Base-by-base conservation (phyloP, 169 alveolate species). In the Plasmodium sp. region DNA sequence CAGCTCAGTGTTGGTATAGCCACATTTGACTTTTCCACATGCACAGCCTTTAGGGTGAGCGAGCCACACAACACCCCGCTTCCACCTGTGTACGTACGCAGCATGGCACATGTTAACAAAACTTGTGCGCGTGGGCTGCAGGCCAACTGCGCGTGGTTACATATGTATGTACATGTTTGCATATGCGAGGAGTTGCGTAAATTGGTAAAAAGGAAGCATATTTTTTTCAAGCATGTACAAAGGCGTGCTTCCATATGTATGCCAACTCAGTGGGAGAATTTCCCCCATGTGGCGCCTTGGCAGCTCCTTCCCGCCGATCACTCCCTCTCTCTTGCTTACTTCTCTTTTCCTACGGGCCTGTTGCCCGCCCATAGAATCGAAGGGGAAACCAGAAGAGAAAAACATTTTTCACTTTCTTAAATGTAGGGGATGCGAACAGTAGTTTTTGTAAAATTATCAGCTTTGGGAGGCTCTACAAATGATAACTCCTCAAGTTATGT, bases 341-440 rank as follows among this genome's bases (percentile, higher is more conserved):
- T 85, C 93, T 85, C 93, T 85, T 85, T 85, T 85, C 71, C 93
- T 85, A 85, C 93, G 93, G 93, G 93, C 71, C 56, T 85, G 93
- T 74, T 85, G 93, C 39, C 93, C 93, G 18, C 93, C 93, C 93
- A 85, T 85, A 85, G 93, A 85, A 51, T 85, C 93, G 54, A 85
- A 85, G 58, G 93, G 93, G 80, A 85, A 85, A 73, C 93, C 93
- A 48, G 93, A 85, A 16, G 93, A 85, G 93, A 85, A 85, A 85
- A 85, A 85, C 93, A 85, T 85, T 85, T 56, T 85, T 33, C 62
- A 34, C 36, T 73, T 73, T 84, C 31, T 33, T 22, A 48, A 16
- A 27, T 62, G 34, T 16, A 62, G 2, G 75, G 36, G 10, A 48
- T 48, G 58, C 10, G 58, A 48, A 48, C 58, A 10, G n/a, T 48